These are phyloP conservation scores for Anastatica hierochuntica DNA, from an alignment of 345 rosid genomes.

Conservation along the genomic window DNA sequence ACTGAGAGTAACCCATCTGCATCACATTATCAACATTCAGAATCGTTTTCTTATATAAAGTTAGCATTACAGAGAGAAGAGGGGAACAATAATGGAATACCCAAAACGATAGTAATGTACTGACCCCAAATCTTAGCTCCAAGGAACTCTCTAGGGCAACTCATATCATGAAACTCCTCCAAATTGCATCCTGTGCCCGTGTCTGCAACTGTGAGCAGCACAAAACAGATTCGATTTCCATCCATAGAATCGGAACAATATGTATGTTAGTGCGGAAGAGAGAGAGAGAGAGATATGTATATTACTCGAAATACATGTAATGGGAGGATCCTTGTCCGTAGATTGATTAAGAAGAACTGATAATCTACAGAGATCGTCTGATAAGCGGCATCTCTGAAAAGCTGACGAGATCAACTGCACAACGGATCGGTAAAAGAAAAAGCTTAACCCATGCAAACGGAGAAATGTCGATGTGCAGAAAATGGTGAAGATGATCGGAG, in stretches of 20 bases:
- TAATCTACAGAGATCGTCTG: background rate
- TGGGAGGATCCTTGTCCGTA: background rate
- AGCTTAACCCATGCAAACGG: background rate
- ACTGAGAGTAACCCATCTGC: conserved; percentile 78
- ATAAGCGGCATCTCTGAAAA: background rate
- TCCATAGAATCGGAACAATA: background rate
- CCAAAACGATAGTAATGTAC: too few relatives aligned
- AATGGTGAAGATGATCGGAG: conserved; percentile 2
- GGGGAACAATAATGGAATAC: background rate
- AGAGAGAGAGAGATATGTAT: too few relatives aligned
- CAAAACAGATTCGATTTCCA: background rate
- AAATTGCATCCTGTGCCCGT: conserved; percentile 57
- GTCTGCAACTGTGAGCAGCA: conserved; percentile 46
- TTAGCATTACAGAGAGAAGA: background rate
- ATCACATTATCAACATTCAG: conserved; percentile 9
- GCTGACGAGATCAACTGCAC: background rate
- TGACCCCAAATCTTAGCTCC: conserved; percentile 38
- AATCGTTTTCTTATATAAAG: background rate
- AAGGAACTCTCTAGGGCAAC: conserved; percentile 17
- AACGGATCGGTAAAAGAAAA: too few relatives aligned
- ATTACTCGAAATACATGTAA: conserved; percentile 36
- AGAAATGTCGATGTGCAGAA: background rate
- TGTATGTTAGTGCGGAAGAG: background rate
- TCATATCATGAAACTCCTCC: conserved; percentile 53
- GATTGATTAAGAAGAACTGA: background rate